Evolutionary conservation across 108 stramenopile genomes (phyloP).

Genomic region (Parietichytrium sp.): DNA sequence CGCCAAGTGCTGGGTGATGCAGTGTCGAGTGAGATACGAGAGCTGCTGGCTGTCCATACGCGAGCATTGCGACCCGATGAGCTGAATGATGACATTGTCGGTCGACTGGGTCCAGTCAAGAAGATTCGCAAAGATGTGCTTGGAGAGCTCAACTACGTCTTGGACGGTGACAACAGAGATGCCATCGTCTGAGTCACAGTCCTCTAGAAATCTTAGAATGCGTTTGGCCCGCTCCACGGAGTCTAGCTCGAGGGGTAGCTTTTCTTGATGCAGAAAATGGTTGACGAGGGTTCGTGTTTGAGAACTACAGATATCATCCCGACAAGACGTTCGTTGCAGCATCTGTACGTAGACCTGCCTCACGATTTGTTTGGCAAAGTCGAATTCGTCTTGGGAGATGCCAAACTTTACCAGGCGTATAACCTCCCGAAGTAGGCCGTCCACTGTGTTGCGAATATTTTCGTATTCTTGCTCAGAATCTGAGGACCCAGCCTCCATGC

Average conservation of each 20-base stretch:
- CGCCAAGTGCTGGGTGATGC: too few species aligned
- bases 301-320: neutral
- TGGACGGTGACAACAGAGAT: neutral
- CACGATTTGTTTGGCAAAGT: conserved; percentile 15
- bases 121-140: neutral
- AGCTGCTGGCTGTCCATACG: too few species aligned
- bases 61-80: neutral
- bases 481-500: too few species aligned
- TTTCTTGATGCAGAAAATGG: neutral
- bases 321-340: neutral
- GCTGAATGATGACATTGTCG: neutral
- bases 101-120: neutral
- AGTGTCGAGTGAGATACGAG: too few species aligned
- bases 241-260: neutral
- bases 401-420: conserved; percentile 9
- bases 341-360: neutral
- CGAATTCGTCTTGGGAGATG: neutral
- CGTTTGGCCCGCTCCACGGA: too few species aligned
- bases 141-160: neutral
- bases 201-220: too few species aligned
- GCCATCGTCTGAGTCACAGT: too few species aligned
- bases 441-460: too few species aligned
- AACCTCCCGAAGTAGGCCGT: conserved; percentile 18
- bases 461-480: too few species aligned
- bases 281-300: neutral